These are phyloP conservation scores for Plasmodium inui DNA, from an alignment of 169 alveolate genomes.

Conservation along the genomic window DNA sequence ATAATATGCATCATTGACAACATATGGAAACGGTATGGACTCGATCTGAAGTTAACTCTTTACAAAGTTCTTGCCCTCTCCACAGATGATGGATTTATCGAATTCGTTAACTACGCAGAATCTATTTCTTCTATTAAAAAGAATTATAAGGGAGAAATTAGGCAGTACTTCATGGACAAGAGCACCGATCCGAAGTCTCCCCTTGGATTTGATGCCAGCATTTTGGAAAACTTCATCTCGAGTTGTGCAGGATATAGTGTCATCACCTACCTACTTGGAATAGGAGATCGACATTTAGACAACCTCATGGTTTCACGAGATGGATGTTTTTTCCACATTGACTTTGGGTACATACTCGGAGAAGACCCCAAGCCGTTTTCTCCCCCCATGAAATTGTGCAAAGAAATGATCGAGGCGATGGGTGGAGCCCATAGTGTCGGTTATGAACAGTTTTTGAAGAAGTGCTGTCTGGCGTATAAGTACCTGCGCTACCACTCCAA, in stretches of 20 bases:
- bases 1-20: slow-evolving; percentile 90
- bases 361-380: slow-evolving; percentile 84
- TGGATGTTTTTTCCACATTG: slow-evolving; percentile 98
- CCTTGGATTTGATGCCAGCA: slow-evolving; percentile 75
- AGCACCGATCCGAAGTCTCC: slow-evolving; percentile 19
- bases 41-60: slow-evolving; percentile 90
- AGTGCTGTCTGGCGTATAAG: slow-evolving; percentile 88
- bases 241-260: slow-evolving; percentile 99
- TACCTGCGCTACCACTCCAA: slow-evolving; percentile 89
- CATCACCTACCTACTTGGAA: slow-evolving; percentile 96
- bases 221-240: slow-evolving; percentile 91
- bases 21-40: slow-evolving; percentile 91
- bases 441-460: slow-evolving; percentile 84
- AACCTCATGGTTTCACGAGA: slow-evolving; percentile 93
- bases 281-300: slow-evolving; percentile 99
- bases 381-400: slow-evolving; percentile 81
- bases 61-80: slow-evolving; percentile 89
- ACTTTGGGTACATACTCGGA: slow-evolving; percentile 98
- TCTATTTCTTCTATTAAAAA: slow-evolving; percentile 49
- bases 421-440: slow-evolving; percentile 94
- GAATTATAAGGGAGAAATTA: slow-evolving; percentile 77
- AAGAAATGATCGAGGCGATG: slow-evolving; percentile 84
- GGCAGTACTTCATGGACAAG: slow-evolving; percentile 68
- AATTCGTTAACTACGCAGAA: slow-evolving; percentile 78
- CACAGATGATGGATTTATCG: slow-evolving; percentile 89